phyloP scores from a whole-genome alignment of 768 basidiomycete genomes.

The Crassisporium funariophilum region DNA sequence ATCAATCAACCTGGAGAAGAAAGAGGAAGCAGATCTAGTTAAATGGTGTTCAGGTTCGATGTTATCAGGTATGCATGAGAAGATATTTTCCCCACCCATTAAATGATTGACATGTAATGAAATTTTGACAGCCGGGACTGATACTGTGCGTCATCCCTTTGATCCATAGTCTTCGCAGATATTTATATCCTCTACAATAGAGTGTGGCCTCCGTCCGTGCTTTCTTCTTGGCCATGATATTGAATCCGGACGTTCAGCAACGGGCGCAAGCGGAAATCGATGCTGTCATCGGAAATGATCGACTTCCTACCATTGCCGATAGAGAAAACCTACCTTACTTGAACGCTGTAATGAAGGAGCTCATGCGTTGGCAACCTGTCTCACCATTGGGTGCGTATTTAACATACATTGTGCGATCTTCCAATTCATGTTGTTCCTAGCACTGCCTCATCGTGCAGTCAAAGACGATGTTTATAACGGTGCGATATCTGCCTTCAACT shows the following conservation, averaged over 20 bases:
- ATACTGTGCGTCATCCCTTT: constrained; percentile 23
- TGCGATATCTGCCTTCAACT: constrained; percentile 1
- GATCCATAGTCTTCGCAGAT: background rate
- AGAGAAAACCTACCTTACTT: constrained; percentile 33
- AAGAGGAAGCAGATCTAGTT: constrained; percentile 25
- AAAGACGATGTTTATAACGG: constrained; percentile 20
- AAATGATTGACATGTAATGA: too few species aligned
- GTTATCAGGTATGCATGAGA: constrained; percentile 26
- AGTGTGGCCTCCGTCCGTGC: constrained; percentile 33
- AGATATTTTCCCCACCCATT: too few species aligned
- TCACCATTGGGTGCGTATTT: constrained; percentile 33
- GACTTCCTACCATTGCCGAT: constrained; percentile 38
- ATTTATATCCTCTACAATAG: constrained; percentile 10
- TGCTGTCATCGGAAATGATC: constrained; percentile 28
- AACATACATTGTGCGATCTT: background rate
- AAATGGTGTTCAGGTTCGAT: constrained; percentile 26
- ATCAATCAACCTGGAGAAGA: constrained; percentile 20
- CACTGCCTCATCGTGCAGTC: constrained; percentile 17
- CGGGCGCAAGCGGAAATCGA: constrained; percentile 41
- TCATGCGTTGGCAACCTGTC: constrained; percentile 33
- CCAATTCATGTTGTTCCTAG: constrained; percentile 1
- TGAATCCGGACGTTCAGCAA: constrained; percentile 35
- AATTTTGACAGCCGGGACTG: constrained; percentile 32
- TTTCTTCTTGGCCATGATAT: constrained; percentile 38
- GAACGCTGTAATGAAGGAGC: constrained; percentile 37